Evolutionary conservation across 164 flowering plant genomes (phyloP), one percentile per base, ranked within the genome.

Genomic region (Warburgia ugandensis): DNA sequence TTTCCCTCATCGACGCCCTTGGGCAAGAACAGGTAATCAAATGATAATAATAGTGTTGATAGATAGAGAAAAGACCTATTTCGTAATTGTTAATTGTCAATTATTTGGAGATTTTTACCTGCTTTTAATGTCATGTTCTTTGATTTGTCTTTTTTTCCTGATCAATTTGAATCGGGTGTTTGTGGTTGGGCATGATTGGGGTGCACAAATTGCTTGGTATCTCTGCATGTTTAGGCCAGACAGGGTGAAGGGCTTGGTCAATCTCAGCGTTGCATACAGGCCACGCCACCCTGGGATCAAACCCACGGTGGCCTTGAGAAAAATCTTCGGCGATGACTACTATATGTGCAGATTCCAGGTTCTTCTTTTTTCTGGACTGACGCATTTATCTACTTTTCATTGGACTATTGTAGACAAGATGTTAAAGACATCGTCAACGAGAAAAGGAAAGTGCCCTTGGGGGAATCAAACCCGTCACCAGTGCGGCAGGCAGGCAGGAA

Each of bases 121-220:
- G n/a, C n/a, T n/a, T n/a, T n/a, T n/a, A n/a, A n/a, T n/a, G n/a
- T n/a, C n/a, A n/a, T n/a, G n/a, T n/a, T n/a, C n/a, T n/a, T n/a
- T n/a, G n/a, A n/a, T n/a, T n/a, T n/a, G n/a, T n/a, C n/a, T n/a
- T n/a, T n/a, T n/a, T n/a, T n/a, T n/a, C n/a, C n/a, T n/a, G n/a
- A n/a, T n/a, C n/a, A n/a, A n/a, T n/a, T n/a, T n/a, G n/a, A n/a
- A n/a, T n/a, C 66, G 73, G 69, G 94, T 78, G 31, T 83, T 77
- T 50, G 81, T 84, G 13, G 96, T 84, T 14, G 94, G 75, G 0
- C 90, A 84, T 44, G 94, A 87, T 45, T 82, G 84, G 87, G 96
- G 96, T 0, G 90, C 96, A 0, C 0, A 48, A 5, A 50, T 83
- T 1, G 86, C 83, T 12, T 87, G 96, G 96, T n/a, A 60, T 36